Evolutionary conservation across 345 rosid genomes (phyloP), one percentile per base, ranked within the genome.

Genomic region (Linum tenue): DNA sequence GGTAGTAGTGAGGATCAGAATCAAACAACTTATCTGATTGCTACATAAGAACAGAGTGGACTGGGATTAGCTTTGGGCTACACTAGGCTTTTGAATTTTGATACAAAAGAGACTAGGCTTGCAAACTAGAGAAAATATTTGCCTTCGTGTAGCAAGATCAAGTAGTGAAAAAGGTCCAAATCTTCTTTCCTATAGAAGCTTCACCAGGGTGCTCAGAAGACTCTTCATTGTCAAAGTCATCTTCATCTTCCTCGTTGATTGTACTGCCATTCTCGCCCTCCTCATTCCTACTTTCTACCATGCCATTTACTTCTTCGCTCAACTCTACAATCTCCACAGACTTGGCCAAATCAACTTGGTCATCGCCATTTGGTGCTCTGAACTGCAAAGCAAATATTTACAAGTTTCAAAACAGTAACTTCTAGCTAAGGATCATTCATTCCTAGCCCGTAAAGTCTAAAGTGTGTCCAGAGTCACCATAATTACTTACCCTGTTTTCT

Each of bases 161-260:
- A 22, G 95, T 77, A 7, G 91, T 84, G 75, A 89, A 86, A 70
- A 92, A 92, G 43, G 85, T 89, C 98, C 96, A 87, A 39, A 89
- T 77, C 77, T 82, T 92, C 82, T 83, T 89, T 62, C 86, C 81
- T 39, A 92, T 56, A 16, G 98, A 87, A 22, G 65, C 89, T 63
- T 81, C 85, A 69, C 83, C 86, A 39, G 77, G 85, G 50, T 81
- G 77, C 37, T 84, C 86, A 38, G 53, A 50, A 44, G 78, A 83
- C n/a, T 84, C 89, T 59, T 79, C 88, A 59, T 73, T 76, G 7
- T 72, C 83, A 16, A 62, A 56, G 1, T 76, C 68, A 6, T 73
- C 83, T 2, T 73, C 84, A n/a, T 79, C 88, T 36, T 62, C 90
- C 70, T 81, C 86, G 31, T 75, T 65, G 9, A 75, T 64, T 75